These are phyloP conservation scores for Populus hybrid DNA, from an alignment of 441 rosid species.

Conservation along the genomic window DNA sequence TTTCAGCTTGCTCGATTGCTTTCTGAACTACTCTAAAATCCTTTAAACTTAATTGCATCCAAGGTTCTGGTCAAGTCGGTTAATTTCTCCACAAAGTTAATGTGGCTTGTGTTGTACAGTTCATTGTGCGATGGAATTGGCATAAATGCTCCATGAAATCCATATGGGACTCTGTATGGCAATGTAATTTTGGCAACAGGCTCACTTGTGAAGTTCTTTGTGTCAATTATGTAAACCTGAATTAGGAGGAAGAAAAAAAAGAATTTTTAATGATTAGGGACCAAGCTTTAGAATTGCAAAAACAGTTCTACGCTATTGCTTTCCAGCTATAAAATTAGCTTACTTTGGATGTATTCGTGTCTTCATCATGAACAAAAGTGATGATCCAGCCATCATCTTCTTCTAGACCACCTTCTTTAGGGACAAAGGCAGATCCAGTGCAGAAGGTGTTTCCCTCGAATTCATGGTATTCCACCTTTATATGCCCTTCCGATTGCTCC, in stretches of 20 bases:
- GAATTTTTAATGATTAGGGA: background rate
- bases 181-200: constrained; percentile 37
- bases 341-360: constrained; percentile 36
- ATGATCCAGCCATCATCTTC: constrained; percentile 59
- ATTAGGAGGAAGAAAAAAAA: background rate
- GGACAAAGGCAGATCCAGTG: constrained; percentile 39
- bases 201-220: constrained; percentile 27
- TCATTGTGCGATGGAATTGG: background rate
- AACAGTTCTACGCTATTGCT: background rate
- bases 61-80: too few relatives aligned
- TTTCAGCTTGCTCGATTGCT: background rate
- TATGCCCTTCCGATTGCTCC: constrained; percentile 8
- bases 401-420: constrained; percentile 26
- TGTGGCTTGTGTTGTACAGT: background rate
- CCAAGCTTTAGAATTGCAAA: background rate
- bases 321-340: background rate
- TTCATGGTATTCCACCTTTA: constrained; percentile 39
- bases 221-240: constrained; percentile 36
- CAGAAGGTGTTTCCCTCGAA: constrained; percentile 29
- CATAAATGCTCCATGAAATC: constrained; percentile 48
- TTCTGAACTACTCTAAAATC: background rate
- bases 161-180: constrained; percentile 45
- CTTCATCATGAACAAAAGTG: constrained; percentile 46
- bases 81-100: too few relatives aligned
- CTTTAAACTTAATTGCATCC: background rate